Conservation (phyloP, 768 basidiomycete species). For the Tylopilus balloui region DNA sequence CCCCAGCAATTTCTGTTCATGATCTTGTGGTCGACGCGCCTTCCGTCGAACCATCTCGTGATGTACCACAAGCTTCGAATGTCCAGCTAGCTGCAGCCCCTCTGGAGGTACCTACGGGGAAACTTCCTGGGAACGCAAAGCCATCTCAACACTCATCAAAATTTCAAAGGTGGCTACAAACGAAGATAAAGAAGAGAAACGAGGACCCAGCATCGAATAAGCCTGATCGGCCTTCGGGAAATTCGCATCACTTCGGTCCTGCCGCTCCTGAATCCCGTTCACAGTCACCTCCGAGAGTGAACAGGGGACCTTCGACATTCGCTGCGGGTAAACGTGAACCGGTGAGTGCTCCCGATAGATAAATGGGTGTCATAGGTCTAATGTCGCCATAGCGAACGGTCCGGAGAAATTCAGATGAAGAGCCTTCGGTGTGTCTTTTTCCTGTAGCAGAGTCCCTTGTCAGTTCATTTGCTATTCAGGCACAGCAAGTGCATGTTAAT, state of each 20-base stretch:
- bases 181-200: too few species aligned
- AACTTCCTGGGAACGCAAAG: too few species aligned
- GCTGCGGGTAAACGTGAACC: neutral
- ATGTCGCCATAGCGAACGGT: neutral
- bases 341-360: neutral
- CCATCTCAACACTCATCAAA: too few species aligned
- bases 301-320: neutral
- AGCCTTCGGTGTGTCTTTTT: neutral
- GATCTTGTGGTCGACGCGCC: too few species aligned
- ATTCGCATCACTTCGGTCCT: neutral
- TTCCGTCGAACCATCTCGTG: too few species aligned
- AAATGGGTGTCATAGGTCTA: neutral
- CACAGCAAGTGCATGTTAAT: neutral
- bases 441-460: neutral
- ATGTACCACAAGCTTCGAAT: too few species aligned
- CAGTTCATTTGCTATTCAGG: neutral
- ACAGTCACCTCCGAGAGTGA: neutral
- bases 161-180: too few species aligned
- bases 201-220: neutral
- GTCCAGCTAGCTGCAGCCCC: too few species aligned
- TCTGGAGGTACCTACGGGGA: too few species aligned
- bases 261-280: neutral
- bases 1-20: too few species aligned
- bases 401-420: neutral
- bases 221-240: neutral